A percentile compares a stretch with the other conserved stretches of the same genome.
phyloP scores from a whole-genome alignment of 1,284 basidiomycete genomes.

The Lignosus rhinocerotis region DNA sequence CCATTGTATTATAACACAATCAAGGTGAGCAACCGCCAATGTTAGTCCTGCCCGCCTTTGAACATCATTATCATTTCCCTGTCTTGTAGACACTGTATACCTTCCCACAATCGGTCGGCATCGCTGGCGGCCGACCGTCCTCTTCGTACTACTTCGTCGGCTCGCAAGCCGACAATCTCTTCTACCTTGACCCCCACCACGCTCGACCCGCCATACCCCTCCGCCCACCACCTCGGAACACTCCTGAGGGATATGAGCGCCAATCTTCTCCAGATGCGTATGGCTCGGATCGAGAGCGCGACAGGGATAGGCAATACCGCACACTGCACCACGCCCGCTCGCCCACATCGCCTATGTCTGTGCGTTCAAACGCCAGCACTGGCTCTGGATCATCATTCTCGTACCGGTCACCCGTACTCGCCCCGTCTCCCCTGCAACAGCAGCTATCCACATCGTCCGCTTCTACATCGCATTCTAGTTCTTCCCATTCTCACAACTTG shows the following conservation, averaged over 20 bases:
- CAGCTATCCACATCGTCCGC: constrained; percentile 52
- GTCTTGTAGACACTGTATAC: constrained; percentile 76
- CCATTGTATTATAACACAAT: constrained; percentile 93
- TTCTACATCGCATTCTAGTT: constrained; percentile 31
- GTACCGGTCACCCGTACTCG: constrained; percentile 49
- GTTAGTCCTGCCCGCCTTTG: background rate
- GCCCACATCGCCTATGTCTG: constrained; percentile 57
- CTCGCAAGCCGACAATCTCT: constrained; percentile 84
- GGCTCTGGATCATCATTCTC: constrained; percentile 56
- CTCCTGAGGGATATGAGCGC: constrained; percentile 18
- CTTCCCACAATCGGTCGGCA: constrained; percentile 94
- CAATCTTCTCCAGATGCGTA: constrained; percentile 32
- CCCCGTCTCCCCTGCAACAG: constrained; percentile 62
- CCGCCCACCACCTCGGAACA: constrained; percentile 46
- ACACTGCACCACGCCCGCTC: constrained; percentile 37
- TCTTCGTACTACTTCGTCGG: constrained; percentile 99
- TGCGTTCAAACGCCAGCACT: constrained; percentile 41
- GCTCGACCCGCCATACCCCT: constrained; percentile 81
- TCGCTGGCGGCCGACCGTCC: constrained; percentile 92
- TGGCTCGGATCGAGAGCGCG: constrained; percentile 27
- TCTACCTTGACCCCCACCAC: constrained; percentile 97
- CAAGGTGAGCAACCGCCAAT: constrained; percentile 60
- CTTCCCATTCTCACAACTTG: constrained; percentile 27
- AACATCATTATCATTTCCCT: constrained; percentile 2
- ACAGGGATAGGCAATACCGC: constrained; percentile 30